Evolutionary conservation across 2,329 filamentous ascomycete species (phyloP).

Genomic region (Leptographium flavum): DNA sequence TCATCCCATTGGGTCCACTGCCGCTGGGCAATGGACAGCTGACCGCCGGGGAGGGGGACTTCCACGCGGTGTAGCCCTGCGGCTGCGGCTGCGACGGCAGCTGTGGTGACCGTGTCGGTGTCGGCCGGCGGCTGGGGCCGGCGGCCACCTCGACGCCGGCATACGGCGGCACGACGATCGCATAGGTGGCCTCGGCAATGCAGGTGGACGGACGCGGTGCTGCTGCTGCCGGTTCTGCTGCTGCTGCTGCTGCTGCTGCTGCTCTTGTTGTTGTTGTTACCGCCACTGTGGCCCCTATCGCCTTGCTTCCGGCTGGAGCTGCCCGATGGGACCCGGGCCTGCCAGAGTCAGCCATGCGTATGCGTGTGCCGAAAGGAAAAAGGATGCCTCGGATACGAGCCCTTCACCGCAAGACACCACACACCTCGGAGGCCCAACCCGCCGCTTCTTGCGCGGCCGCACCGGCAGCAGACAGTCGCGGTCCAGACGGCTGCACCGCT

Average conservation of each 20-base stretch:
- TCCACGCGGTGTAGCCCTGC: not conserved
- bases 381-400: not conserved
- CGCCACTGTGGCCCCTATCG: too few species aligned
- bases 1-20: conserved; percentile 1
- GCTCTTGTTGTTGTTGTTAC: too few species aligned
- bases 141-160: not conserved
- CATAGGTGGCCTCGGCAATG: not conserved
- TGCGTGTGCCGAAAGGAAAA: not conserved
- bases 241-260: too few species aligned
- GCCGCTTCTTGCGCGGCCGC: conserved; percentile 11
- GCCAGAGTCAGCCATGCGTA: not conserved
- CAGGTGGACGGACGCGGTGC: not conserved
- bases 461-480: conserved; percentile 10
- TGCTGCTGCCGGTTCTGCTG: not conserved
- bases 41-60: not conserved
- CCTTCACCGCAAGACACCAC: not conserved
- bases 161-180: not conserved
- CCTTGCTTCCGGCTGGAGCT: too few species aligned
- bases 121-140: not conserved
- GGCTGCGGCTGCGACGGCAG: not conserved
- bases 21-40: too few species aligned
- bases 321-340: not conserved
- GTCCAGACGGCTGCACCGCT: conserved; percentile 11
- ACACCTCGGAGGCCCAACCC: conserved; percentile 8
- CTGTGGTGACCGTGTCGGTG: not conserved